Conservation (phyloP, 2,329 filamentous ascomycete species). For the Chrysosporium queenslandicum region DNA sequence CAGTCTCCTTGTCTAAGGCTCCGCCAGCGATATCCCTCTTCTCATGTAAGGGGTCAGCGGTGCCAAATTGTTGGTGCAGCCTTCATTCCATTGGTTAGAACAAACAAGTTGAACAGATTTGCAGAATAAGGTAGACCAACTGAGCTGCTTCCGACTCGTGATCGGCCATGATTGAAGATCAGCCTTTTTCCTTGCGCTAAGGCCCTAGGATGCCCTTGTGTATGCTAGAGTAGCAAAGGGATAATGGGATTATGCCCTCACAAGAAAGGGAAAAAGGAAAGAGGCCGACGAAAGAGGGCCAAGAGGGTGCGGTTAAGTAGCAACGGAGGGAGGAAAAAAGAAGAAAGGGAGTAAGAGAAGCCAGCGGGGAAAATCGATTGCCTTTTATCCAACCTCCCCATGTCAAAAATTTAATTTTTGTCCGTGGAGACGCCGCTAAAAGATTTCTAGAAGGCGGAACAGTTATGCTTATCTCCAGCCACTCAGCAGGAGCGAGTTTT, state of each 20-base stretch:
- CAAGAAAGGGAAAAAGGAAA: not conserved
- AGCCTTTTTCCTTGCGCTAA: not conserved
- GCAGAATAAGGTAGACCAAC: not conserved
- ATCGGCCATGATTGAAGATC: slow-evolving; percentile 9
- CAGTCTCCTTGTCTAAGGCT: not conserved
- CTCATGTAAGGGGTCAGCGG: not conserved
- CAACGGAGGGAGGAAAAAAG: not conserved
- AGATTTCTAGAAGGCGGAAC: not conserved
- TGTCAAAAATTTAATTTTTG: not conserved
- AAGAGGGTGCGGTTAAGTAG: not conserved
- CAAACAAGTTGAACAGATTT: not conserved
- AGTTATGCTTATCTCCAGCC: not conserved
- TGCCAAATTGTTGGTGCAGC: slow-evolving; percentile 3
- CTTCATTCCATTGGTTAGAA: slow-evolving; percentile 1
- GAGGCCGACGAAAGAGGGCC: not conserved
- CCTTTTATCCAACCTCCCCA: slow-evolving; percentile 5
- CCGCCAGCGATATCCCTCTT: slow-evolving; percentile 6
- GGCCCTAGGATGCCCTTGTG: not conserved
- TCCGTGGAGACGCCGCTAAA: not conserved
- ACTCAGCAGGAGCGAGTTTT: not conserved
- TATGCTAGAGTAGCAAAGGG: not conserved
- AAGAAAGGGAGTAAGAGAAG: not conserved
- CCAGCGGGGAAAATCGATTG: slow-evolving; percentile 2
- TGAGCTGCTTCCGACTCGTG: slow-evolving; percentile 13
- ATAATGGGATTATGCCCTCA: not conserved